A percentile compares a stretch with the other conserved stretches of the same genome.
Evolutionary conservation across 176 grass and related monocot species (phyloP).

Genomic region (Oryza nivara): DNA sequence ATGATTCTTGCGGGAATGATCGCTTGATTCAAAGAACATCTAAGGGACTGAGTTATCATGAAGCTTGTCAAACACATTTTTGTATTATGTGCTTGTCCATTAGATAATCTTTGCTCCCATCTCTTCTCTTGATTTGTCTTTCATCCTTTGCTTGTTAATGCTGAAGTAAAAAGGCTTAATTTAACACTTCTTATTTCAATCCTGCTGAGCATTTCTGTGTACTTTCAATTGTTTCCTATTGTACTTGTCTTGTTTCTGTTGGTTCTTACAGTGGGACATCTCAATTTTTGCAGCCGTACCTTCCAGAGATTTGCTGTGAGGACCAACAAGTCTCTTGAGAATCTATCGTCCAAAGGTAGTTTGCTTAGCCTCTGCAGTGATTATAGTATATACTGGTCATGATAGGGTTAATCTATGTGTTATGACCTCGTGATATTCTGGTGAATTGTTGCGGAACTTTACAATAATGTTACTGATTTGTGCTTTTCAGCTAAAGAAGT

Average conservation of each 20-base stretch:
- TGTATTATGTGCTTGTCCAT: neutral
- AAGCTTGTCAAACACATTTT: neutral
- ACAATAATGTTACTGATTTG: neutral
- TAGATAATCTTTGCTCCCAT: neutral
- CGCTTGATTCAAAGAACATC: slow-evolving; percentile 63
- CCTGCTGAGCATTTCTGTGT: neutral
- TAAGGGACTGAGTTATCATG: slow-evolving; percentile 34
- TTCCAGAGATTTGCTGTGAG: slow-evolving; percentile 85
- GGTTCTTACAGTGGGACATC: neutral
- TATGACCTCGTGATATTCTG: neutral
- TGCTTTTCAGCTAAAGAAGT: slow-evolving; percentile 51
- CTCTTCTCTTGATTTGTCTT: too few species aligned
- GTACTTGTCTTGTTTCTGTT: neutral
- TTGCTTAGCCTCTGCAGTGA: neutral
- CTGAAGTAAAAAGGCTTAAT: neutral
- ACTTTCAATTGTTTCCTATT: neutral
- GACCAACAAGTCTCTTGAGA: slow-evolving; percentile 63
- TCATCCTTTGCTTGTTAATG: neutral
- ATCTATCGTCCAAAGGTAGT: slow-evolving; percentile 59
- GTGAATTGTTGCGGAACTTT: neutral
- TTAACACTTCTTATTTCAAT: neutral
- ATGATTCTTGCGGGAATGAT: slow-evolving; percentile 82
- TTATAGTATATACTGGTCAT: neutral
- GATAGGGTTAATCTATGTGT: neutral
- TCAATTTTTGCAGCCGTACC: slow-evolving; percentile 50